Evolutionary conservation across 148 eudicot species (phyloP), one percentile per base, ranked within the genome.

Genomic region (Linanthus parryae): DNA sequence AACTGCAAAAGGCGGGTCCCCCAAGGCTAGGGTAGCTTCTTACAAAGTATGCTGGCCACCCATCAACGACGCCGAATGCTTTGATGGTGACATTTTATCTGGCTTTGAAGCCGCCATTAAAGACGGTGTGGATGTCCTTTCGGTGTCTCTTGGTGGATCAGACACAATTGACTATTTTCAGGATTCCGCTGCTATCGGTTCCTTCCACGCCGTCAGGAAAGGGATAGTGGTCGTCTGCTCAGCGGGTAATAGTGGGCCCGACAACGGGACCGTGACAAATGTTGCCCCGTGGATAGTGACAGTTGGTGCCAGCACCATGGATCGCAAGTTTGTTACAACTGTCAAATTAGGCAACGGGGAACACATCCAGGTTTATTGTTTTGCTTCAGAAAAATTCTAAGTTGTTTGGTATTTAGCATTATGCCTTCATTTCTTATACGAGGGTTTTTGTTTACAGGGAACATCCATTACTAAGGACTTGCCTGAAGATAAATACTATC

Each of bases 1-100:
- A 31, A 74, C 82, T 0, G 88, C 81, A 2, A 83, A 80, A 57
- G 96, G 96, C 1, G 92, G 96, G 2, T 80, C 96, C 0, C 96
- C 92, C 1, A 56, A 44, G 35, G 91, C 96, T 17, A 64, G 92
- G 12, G 88, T 81, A 10, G 92, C 84, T 4, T 65, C 92, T 0
- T 87, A 80, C 77, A 87, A 73, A 62, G 83, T 85, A 0, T 85
- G 95, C 53, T 79, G 73, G 73, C 60, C 79, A 5, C n/a, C n/a
- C n/a, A n/a, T n/a, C n/a, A n/a, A n/a, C n/a, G n/a, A n/a, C n/a
- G 47, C 50, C 3, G 65, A 20, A 31, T 86, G 95, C 50, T 64
- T n/a, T 13, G 73, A 72, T 26, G 56, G 78, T 18, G 95, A 82
- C 37, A 63, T 80, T n/a, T 2, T 86, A 37, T 13, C n/a, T n/a